These are phyloP conservation scores for Beauveria caledonica DNA, from an alignment of 2,329 filamentous ascomycete species.

Conservation along the genomic window DNA sequence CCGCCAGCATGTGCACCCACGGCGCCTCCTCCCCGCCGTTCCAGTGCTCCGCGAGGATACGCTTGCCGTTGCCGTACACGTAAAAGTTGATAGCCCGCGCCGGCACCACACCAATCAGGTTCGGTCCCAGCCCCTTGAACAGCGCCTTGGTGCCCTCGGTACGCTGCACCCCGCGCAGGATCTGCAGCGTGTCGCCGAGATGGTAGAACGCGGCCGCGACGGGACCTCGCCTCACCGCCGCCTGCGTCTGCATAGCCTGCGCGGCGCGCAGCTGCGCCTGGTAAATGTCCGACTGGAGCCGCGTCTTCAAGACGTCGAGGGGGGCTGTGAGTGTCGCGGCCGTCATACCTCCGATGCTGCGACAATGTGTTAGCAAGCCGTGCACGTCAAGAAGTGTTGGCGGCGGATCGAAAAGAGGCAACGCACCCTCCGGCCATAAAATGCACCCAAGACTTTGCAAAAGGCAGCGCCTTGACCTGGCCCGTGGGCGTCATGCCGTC, in stretches of 20 bases:
- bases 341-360: conserved; percentile 79
- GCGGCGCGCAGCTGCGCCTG: conserved; percentile 68
- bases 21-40: conserved; percentile 62
- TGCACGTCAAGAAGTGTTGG: background rate
- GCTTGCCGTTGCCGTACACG: conserved; percentile 86
- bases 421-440: conserved; percentile 82
- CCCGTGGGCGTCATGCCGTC: conserved; percentile 23
- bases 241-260: conserved; percentile 50
- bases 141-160: conserved; percentile 78
- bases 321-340: conserved; percentile 88
- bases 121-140: conserved; percentile 89
- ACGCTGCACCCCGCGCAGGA: conserved; percentile 70
- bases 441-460: conserved; percentile 81
- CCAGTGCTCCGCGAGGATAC: conserved; percentile 65
- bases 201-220: conserved; percentile 62
- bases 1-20: conserved; percentile 71
- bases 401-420: background rate
- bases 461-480: conserved; percentile 36
- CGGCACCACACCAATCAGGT: conserved; percentile 81
- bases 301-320: conserved; percentile 87
- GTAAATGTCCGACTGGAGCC: conserved; percentile 91
- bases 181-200: conserved; percentile 77
- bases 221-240: conserved; percentile 47
- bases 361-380: conserved; percentile 13
- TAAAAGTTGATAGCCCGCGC: conserved; percentile 91